Evolutionary conservation across 2,329 filamentous ascomycete species (phyloP).

Genomic region (Paracoccidioides brasiliensis): DNA sequence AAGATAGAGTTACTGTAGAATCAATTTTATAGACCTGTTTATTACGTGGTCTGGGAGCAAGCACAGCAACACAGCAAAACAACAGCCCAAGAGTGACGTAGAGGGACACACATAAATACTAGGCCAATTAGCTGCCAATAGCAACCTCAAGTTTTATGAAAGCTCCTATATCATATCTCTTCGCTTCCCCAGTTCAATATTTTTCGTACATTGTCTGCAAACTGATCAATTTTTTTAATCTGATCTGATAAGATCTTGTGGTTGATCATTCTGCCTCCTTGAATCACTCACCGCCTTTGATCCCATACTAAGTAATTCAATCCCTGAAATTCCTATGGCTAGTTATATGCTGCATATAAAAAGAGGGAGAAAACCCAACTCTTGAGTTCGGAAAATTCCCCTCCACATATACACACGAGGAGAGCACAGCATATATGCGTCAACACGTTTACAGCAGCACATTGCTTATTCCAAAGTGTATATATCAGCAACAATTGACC

Average conservation of each 20-base stretch:
- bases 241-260: not conserved
- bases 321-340: not conserved
- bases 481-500: not conserved
- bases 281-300: not conserved
- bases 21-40: not conserved
- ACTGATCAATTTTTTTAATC: not conserved
- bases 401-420: not conserved
- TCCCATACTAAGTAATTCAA: not conserved
- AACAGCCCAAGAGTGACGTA: not conserved
- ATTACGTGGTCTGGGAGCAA: not conserved
- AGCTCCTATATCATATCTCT: not conserved
- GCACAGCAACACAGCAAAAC: too few species aligned
- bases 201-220: too few species aligned
- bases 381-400: not conserved
- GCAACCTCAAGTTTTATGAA: not conserved
- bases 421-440: slow-evolving; percentile 7
- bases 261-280: not conserved
- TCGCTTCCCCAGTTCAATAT: too few species aligned
- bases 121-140: not conserved
- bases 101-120: not conserved
- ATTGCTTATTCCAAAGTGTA: slow-evolving; percentile 1
- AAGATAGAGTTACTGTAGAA: not conserved
- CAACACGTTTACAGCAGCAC: slow-evolving; percentile 5
- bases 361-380: not conserved
- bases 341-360: not conserved